Percentiles rank a stretch among this genome's conserved stretches.
Evolutionary conservation across 768 basidiomycete genomes (phyloP).

Genomic region (Xerocomellus intermedius): DNA sequence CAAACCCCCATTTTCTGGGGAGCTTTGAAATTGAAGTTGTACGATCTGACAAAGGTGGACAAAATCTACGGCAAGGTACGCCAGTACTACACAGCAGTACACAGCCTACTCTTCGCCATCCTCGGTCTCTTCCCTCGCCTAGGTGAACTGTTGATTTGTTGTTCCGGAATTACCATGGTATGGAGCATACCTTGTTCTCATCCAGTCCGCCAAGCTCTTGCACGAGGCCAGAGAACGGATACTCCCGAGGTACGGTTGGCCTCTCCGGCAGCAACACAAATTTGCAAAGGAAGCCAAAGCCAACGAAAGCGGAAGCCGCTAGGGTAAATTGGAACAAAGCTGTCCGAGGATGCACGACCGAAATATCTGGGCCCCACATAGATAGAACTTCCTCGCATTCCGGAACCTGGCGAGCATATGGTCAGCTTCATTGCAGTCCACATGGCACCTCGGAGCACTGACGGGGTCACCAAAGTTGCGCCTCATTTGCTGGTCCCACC

Average conservation of each 20-base stretch:
- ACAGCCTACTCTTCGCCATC: conserved; percentile 33
- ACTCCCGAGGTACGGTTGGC: conserved; percentile 69
- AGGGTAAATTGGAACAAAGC: conserved; percentile 67
- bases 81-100: conserved; percentile 4
- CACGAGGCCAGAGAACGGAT: conserved; percentile 73
- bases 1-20: conserved; percentile 3
- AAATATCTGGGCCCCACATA: conserved; percentile 85
- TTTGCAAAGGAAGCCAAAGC: conserved; percentile 60
- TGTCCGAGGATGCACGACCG: conserved; percentile 54
- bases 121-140: conserved; percentile 39
- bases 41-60: neutral
- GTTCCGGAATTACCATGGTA: neutral
- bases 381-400: conserved; percentile 78
- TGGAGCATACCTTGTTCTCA: conserved; percentile 64
- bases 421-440: conserved; percentile 10
- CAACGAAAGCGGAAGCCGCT: conserved; percentile 60
- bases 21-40: neutral
- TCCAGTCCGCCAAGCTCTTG: conserved; percentile 76
- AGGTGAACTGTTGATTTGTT: conserved; percentile 2
- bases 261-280: conserved; percentile 55
- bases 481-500: conserved; percentile 74
- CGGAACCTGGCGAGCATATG: conserved; percentile 52
- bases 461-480: conserved; percentile 83
- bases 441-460: conserved; percentile 24
- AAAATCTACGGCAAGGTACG: conserved; percentile 1